A percentile compares a stretch with the other conserved stretches of the same genome.
Evolutionary conservation across 306 rosid species (phyloP).

Genomic region (Dryas drummondii): DNA sequence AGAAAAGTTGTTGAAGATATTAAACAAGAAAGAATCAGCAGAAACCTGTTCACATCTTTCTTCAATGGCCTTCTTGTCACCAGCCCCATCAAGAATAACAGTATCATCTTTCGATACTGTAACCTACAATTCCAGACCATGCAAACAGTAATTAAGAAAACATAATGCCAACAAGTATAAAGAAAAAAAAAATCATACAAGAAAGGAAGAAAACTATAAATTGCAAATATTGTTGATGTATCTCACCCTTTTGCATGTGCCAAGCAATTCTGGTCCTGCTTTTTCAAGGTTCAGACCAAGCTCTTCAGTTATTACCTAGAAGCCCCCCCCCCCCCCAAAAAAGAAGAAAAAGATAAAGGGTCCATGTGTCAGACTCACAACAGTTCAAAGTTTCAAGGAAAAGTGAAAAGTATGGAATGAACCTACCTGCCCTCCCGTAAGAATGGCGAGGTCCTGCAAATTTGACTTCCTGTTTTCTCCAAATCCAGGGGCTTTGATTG

Average conservation of each 20-base stretch:
- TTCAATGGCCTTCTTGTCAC: conserved; percentile 81
- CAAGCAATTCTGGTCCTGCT: conserved; percentile 66
- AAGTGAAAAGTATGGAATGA: background rate
- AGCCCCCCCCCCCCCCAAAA: background rate
- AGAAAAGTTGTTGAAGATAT: background rate
- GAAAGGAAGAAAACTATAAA: background rate
- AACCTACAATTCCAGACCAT: conserved; percentile 39
- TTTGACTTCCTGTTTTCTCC: conserved; percentile 82
- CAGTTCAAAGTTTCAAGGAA: background rate
- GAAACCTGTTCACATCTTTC: conserved; percentile 93
- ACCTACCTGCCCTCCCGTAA: conserved; percentile 83
- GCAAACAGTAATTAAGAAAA: background rate
- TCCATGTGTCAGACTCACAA: background rate
- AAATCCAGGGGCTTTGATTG: conserved; percentile 93
- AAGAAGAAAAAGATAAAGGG: background rate
- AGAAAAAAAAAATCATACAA: background rate
- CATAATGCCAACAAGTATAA: too few species aligned
- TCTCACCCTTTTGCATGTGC: conserved; percentile 85
- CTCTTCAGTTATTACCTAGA: conserved; percentile 87
- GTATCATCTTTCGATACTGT: conserved; percentile 90
- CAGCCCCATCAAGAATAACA: conserved; percentile 90
- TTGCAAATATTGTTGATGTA: background rate
- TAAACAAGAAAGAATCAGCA: conserved; percentile 14
- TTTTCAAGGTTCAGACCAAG: conserved; percentile 88
- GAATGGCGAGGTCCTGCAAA: conserved; percentile 84